phyloP scores from a whole-genome alignment of 352 stramenopile genomes.

The Pythium aristosporum region DNA sequence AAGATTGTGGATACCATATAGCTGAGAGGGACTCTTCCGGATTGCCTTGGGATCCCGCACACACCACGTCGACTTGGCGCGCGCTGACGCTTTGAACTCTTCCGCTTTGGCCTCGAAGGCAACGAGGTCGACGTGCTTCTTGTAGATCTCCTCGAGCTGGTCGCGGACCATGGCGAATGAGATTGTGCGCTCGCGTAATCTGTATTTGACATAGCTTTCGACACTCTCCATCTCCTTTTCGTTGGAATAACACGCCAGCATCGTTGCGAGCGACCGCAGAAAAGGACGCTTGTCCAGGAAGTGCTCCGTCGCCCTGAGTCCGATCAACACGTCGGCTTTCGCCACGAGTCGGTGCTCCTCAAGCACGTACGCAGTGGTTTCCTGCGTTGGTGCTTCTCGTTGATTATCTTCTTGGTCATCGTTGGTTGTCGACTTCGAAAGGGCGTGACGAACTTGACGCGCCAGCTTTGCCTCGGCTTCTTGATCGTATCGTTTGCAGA shows the following conservation, averaged over 20 bases:
- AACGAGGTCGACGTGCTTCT: constrained; percentile 26
- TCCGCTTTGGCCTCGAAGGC: constrained; percentile 45
- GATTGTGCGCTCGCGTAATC: constrained; percentile 47
- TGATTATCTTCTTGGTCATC: constrained; percentile 11
- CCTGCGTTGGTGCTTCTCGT: too few species aligned
- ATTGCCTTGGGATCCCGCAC: constrained; percentile 51
- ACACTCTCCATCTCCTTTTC: constrained; percentile 54
- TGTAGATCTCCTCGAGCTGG: constrained; percentile 39
- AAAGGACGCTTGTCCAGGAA: constrained; percentile 57
- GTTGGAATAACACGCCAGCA: constrained; percentile 52
- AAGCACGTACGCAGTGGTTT: background rate
- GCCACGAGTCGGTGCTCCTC: constrained; percentile 45
- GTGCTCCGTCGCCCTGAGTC: constrained; percentile 36
- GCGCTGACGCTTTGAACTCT: constrained; percentile 41
- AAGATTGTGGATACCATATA: constrained; percentile 55
- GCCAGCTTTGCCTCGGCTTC: background rate
- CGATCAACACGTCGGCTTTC: constrained; percentile 56
- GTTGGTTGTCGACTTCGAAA: too few species aligned
- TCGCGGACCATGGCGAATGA: constrained; percentile 20
- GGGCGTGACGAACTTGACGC: background rate
- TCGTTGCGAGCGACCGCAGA: constrained; percentile 55
- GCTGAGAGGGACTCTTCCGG: constrained; percentile 39
- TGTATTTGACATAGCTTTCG: constrained; percentile 46
- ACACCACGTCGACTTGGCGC: constrained; percentile 55
- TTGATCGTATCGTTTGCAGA: constrained; percentile 34